Evolutionary conservation across 2,329 filamentous ascomycete genomes (phyloP).

Genomic region (Thielaviopsis populi): DNA sequence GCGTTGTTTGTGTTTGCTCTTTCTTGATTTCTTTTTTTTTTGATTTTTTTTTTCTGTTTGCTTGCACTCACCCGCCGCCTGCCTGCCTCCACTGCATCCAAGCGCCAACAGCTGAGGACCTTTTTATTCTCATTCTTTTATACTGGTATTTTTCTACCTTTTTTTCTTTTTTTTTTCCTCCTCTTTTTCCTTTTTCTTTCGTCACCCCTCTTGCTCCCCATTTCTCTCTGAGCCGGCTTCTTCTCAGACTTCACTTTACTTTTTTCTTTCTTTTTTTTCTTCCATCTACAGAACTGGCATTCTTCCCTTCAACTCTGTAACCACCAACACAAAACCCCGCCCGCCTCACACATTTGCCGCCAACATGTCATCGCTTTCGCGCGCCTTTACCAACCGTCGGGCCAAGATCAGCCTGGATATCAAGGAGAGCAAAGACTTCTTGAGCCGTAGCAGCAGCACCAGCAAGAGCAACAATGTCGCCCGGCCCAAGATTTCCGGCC

Average conservation of each 20-base stretch:
- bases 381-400: constrained; percentile 58
- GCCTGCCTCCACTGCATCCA: not conserved
- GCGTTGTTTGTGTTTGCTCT: constrained; percentile 11
- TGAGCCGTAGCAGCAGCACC: constrained; percentile 38
- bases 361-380: constrained; percentile 44
- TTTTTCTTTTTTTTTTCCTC: constrained; percentile 7
- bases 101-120: constrained; percentile 3
- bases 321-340: not conserved
- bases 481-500: constrained; percentile 68
- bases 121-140: constrained; percentile 1
- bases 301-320: not conserved
- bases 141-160: not conserved
- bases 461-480: constrained; percentile 27
- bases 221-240: constrained; percentile 7
- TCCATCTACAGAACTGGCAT: not conserved
- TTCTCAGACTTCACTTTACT: constrained; percentile 13
- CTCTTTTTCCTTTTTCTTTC: constrained; percentile 9
- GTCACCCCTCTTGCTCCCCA: not conserved
- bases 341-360: constrained; percentile 1
- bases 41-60: too few species aligned
- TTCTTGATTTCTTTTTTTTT: too few species aligned
- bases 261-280: constrained; percentile 8
- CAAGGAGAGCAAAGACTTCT: constrained; percentile 28
- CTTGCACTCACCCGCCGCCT: constrained; percentile 2
- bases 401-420: constrained; percentile 36